phyloP scores from a whole-genome alignment of 164 flowering plant species.

The Vitis rotundifolia region DNA sequence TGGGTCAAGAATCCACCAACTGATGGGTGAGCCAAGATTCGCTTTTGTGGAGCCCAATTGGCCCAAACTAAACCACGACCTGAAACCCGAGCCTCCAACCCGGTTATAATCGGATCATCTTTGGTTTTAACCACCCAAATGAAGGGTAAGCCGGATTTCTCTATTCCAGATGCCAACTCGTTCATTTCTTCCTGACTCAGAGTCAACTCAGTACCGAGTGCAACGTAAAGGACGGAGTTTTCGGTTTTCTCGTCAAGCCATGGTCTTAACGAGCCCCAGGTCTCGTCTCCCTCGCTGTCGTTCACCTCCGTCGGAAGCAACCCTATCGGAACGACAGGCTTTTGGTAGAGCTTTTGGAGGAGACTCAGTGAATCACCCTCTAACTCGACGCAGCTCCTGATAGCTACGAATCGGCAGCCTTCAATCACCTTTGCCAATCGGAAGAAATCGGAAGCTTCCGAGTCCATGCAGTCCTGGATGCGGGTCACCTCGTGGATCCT shows the following conservation, averaged over 20 bases:
- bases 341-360: conserved; percentile 31
- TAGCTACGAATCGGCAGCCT: conserved; percentile 35
- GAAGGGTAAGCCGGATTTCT: conserved; percentile 48
- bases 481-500: conserved; percentile 30
- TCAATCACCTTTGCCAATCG: conserved; percentile 25
- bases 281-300: conserved; percentile 2
- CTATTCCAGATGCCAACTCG: conserved; percentile 57
- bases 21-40: conserved; percentile 47
- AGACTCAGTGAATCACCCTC: conserved; percentile 56
- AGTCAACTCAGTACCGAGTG: conserved; percentile 50
- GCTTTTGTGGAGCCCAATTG: conserved; percentile 63
- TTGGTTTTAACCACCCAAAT: conserved; percentile 42
- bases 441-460: conserved; percentile 29
- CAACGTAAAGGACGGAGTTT: conserved; percentile 50
- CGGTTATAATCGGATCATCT: neutral
- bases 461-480: conserved; percentile 8
- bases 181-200: conserved; percentile 28
- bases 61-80: conserved; percentile 35
- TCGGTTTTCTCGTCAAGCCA: conserved; percentile 40
- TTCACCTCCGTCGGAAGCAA: conserved; percentile 38
- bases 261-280: conserved; percentile 27
- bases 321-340: conserved; percentile 58
- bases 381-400: conserved; percentile 49
- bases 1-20: conserved; percentile 63
- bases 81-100: conserved; percentile 28